Evolutionary conservation across 83 land plant genomes (phyloP), one percentile per base, ranked within the genome.

Genomic region (Picea abies): DNA sequence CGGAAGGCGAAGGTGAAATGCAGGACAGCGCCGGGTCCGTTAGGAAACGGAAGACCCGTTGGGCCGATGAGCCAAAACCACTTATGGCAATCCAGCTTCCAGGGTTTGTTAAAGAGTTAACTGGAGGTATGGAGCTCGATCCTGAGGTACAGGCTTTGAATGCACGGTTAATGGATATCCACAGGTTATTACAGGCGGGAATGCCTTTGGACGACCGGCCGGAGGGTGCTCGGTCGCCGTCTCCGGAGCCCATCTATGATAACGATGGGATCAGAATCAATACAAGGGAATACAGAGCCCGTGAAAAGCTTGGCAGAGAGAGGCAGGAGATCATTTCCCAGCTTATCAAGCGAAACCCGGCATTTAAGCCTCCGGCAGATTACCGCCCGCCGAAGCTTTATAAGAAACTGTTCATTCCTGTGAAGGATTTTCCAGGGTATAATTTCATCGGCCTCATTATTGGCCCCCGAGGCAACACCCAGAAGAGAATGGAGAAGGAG

Each of bases 401-500:
- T 29, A 94, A 92, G 93, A 94, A 94, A 86, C 90, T 94, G 44
- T 94, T 87, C 80, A 94, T 94, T 7, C 96, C 96, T 1, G 84
- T 90, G 91, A 94, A 94, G 44, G 95, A 94, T 71, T 94, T 85
- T 52, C 96, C 96, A 0, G 93, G 95, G 2, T 94, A 94, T 68
- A 94, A 94, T 79, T 92, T 94, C 79, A 93, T 94, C 35, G 95
- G 95, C 14, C 85, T 94, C 23, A 94, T 94, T 37, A 94, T 94
- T 86, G 96, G 96, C 0, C 96, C 95, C 1, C 76, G 95, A 15
- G 96, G 96, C 4, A 94, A 94, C 83, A 94, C 95, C 0, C 95
- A 92, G 90, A 94, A 94, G 84, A 85, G 96, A 72, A 92, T 94
- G 95, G 96, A 94, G 87, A 93, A 76, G 69, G 93, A 94, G 72